Percentiles rank a stretch among this genome's conserved stretches.
These are phyloP conservation scores for Eucalyptus fibrosa DNA, from an alignment of 345 rosid species.

Conservation along the genomic window DNA sequence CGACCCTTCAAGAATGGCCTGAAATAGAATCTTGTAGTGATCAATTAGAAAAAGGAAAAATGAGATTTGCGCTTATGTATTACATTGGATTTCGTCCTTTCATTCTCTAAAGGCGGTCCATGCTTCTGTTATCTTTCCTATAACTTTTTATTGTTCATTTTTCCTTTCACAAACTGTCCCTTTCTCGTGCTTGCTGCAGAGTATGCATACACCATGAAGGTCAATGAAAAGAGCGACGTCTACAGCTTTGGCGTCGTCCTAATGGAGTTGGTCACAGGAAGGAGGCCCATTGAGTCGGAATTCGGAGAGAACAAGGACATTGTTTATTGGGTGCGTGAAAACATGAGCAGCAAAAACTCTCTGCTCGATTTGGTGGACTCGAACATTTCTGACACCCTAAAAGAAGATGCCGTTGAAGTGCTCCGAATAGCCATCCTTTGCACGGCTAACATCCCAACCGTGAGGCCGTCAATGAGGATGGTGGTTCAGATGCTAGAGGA, in stretches of 20 bases:
- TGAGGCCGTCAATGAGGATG: constrained; percentile 66
- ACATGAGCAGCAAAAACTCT: constrained; percentile 18
- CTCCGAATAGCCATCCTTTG: constrained; percentile 54
- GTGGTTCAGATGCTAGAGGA: constrained; percentile 82
- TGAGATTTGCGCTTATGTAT: not conserved
- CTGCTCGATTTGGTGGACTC: constrained; percentile 34
- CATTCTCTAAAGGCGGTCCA: not conserved
- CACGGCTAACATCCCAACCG: constrained; percentile 40
- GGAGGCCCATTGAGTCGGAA: constrained; percentile 48
- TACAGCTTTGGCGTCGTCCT: constrained; percentile 87
- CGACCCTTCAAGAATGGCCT: not conserved
- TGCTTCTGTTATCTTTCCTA: not conserved
- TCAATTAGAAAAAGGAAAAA: not conserved
- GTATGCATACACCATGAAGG: constrained; percentile 43
- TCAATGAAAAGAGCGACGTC: constrained; percentile 73
- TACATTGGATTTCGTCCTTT: not conserved
- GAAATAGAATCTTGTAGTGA: not conserved
- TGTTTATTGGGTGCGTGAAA: constrained; percentile 46
- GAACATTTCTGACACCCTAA: constrained; percentile 16
- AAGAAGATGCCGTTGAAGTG: constrained; percentile 44
- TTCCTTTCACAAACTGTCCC: not conserved
- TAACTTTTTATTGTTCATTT: not conserved
- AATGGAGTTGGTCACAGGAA: constrained; percentile 76
- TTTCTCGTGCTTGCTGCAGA: constrained; percentile 21
- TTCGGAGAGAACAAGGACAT: constrained; percentile 62